phyloP scores from a whole-genome alignment of 768 basidiomycete species.

The Hericium rajendrae region DNA sequence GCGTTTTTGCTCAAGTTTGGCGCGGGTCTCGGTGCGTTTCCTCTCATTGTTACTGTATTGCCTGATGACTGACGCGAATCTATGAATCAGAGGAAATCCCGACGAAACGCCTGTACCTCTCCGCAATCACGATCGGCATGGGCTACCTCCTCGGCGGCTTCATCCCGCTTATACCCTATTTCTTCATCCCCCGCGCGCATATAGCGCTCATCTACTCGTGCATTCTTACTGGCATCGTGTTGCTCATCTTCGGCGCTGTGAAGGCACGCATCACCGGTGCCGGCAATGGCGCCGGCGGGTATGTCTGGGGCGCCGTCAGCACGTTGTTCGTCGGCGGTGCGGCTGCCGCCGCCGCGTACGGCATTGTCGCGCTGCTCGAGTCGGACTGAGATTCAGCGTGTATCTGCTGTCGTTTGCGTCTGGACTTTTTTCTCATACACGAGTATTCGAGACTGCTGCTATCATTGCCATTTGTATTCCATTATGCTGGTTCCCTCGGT shows the following conservation, averaged over 20 bases:
- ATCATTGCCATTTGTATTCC: no score
- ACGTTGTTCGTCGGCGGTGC: conserved; percentile 86
- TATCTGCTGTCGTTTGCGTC: no score
- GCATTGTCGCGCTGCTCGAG: conserved; percentile 44
- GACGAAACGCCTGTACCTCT: conserved; percentile 71
- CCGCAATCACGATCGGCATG: conserved; percentile 91
- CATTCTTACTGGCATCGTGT: conserved; percentile 72
- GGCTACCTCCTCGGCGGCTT: conserved; percentile 91
- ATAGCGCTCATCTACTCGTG: conserved; percentile 64
- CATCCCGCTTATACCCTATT: conserved; percentile 88
- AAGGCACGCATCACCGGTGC: conserved; percentile 85
- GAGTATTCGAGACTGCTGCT: no score
- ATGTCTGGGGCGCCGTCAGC: conserved; percentile 79
- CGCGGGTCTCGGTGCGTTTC: conserved; percentile 69
- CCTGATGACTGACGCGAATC: background rate
- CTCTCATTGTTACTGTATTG: background rate
- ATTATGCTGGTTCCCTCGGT: no score
- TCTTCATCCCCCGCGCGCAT: conserved; percentile 70
- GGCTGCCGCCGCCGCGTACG: conserved; percentile 72
- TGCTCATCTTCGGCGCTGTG: conserved; percentile 85
- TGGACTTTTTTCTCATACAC: no score
- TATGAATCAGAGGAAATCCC: conserved; percentile 71
- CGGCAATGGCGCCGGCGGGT: conserved; percentile 52
- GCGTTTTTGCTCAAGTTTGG: conserved; percentile 95
- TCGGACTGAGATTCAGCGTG: background rate